phyloP scores from a whole-genome alignment of 2,329 filamentous ascomycete genomes.

The Aspergillus clavatus region DNA sequence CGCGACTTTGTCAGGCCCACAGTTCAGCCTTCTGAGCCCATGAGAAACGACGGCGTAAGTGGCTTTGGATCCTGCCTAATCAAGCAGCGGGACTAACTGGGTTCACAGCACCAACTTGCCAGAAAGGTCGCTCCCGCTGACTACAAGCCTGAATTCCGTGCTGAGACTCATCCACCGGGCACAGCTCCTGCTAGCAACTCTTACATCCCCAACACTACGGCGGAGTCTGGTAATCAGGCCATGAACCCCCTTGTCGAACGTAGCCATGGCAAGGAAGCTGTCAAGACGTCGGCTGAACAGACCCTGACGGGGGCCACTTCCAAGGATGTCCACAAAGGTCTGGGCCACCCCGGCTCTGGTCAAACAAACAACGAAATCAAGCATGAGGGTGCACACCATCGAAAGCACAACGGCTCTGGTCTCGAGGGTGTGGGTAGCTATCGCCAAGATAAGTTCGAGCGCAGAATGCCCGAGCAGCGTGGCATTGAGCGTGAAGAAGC shows the following conservation, averaged over 20 bases:
- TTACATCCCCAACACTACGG: conserved; percentile 41
- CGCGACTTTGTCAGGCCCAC: conserved; percentile 52
- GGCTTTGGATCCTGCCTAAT: neutral
- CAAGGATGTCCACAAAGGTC: conserved; percentile 48
- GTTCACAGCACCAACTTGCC: conserved; percentile 58
- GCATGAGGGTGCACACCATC: conserved; percentile 42
- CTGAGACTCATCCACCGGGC: conserved; percentile 57
- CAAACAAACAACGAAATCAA: conserved; percentile 46
- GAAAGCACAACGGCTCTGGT: conserved; percentile 41
- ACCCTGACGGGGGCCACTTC: conserved; percentile 52
- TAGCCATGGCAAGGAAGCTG: conserved; percentile 38
- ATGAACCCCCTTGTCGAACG: conserved; percentile 38
- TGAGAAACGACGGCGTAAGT: conserved; percentile 53
- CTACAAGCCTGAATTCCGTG: conserved; percentile 61
- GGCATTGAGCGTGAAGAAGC: conserved; percentile 26
- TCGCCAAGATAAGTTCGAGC: conserved; percentile 19
- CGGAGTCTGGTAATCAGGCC: conserved; percentile 36
- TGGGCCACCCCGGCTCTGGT: conserved; percentile 50
- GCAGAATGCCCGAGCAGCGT: conserved; percentile 22
- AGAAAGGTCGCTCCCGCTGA: conserved; percentile 50
- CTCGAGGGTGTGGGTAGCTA: conserved; percentile 42
- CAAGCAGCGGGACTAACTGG: neutral
- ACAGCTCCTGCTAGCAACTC: conserved; percentile 55
- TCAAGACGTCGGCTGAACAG: conserved; percentile 41
- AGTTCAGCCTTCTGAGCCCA: conserved; percentile 47